Base-by-base conservation (phyloP, 1,284 basidiomycete species). In the Cystobasidiaceae sp. region DNA sequence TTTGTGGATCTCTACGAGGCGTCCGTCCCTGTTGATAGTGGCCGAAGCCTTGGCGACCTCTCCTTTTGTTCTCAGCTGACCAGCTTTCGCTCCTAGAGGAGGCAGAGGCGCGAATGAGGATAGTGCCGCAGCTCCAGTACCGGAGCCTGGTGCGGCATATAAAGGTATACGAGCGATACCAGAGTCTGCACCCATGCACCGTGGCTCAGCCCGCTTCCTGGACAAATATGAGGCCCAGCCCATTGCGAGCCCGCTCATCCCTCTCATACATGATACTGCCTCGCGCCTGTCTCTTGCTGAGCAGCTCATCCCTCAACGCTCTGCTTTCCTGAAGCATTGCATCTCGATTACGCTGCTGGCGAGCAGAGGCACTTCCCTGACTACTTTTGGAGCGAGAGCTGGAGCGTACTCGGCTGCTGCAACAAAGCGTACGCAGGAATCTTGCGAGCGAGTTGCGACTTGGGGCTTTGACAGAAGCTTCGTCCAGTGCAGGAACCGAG, bases 101-200 rank as follows among this genome's bases (percentile, higher is more conserved):
- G 39, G 21, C 30, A 32, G n/a, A 32, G 50, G 60, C 19, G 50
- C 60, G 27, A 63, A 63, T 30, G 50, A 63, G 34, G 60, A 63
- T 19, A 63, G 39, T 7, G 50, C 60, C 6, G 50, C 39, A 9
- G 60, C 60, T 23, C 41, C 25, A 41, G 60, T 32, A 21, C 25
- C 60, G 4, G 27, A 7, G 9, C 25, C 28, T 13, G 60, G 50
- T 9, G 60, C 50, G 5, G 60, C 30, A 37, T 63, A 63, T 11
- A 63, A 28, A 27, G 60, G 50, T 7, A 55, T 54, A 17, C 46
- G 41, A 8, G 60, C 60, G n/a, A 63, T 33, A 13, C 51, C 50
- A 7, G 50, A 28, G 30, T 27, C 46, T 63, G 50, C 7, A 27
- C 8, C 9, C 2, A 30, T 21, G 30, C 8, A 7, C 13, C 30